Base-by-base conservation (phyloP, 1,284 basidiomycete genomes). In the Pholiota adiposa region DNA sequence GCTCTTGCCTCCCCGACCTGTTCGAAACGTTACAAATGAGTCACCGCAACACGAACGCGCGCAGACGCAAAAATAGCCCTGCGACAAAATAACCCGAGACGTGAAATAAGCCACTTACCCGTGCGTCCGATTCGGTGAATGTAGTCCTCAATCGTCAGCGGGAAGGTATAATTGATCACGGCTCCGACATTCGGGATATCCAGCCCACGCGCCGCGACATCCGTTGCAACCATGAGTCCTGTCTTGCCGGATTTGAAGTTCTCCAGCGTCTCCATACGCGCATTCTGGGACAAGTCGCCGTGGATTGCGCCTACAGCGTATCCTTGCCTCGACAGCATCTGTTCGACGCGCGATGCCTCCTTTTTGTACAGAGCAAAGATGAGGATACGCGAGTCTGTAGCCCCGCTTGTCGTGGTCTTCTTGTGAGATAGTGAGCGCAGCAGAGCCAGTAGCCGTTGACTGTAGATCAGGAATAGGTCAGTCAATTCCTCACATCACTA, bases 321-420 rank as follows among this genome's bases (percentile, higher is more conserved):
- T 2, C 95, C 94, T 38, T 89, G 87, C 44, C 88, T 81, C 55
- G 83, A 79, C 18, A 99, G 86, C 66, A 87, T 93, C 67, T 86
- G 81, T 72, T 96, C 94, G 3, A 99, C 88, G 16, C 97, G 86
- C 49, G 93, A 86, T 1, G 96, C 94, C 76, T 99, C 96, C 74
- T 96, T 97, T 79, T 99, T 99, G 83, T 99, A 99, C 49, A 99
- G 82, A 1, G 93, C 97, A 74, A 99, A 99, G 46, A 99, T 87
- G 46, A 99, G 86, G 60, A 96, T 87, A 56, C 94, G 93, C 11
- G 90, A 75, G 36, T 87, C 84, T 19, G 79, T 51, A 70, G 72
- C 66, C 71, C 79, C 71, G 64, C 71, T 74, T 21, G 67, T 80
- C 34, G 77, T 75, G 52, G 80, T 83, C 67, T 92, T 89, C 72